Evolutionary conservation across 2,329 filamentous ascomycete genomes (phyloP).

Genomic region (Colletotrichum liaoningense): DNA sequence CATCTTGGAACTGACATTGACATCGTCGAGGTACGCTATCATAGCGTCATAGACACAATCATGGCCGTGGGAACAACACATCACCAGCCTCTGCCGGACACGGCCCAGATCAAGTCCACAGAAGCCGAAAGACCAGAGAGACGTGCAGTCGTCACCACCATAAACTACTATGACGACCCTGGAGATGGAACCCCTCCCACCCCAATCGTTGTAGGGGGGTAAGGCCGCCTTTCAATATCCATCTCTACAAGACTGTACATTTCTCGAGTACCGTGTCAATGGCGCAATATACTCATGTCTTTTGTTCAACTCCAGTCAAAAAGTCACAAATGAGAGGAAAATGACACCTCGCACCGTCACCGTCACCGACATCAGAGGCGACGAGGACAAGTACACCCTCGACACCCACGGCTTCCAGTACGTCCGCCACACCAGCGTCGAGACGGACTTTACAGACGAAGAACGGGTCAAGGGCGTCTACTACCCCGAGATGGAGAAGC

Average conservation of each 20-base stretch:
- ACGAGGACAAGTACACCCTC: constrained; percentile 73
- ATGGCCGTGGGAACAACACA: constrained; percentile 17
- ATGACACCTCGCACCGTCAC: constrained; percentile 67
- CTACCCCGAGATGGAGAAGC: constrained; percentile 35
- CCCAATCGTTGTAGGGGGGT: constrained; percentile 37
- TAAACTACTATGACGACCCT: constrained; percentile 38
- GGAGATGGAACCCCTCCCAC: constrained; percentile 36
- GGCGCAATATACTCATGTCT: constrained; percentile 10
- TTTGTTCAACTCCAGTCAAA: constrained; percentile 35
- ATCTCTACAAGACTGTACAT: background rate
- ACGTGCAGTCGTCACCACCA: constrained; percentile 30
- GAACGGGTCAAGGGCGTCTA: constrained; percentile 60
- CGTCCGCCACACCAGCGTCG: constrained; percentile 61
- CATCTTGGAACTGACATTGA: background rate
- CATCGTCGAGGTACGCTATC: background rate
- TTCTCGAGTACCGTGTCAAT: background rate
- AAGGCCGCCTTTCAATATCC: constrained; percentile 24
- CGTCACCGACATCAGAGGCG: constrained; percentile 67
- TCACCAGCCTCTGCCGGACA: background rate
- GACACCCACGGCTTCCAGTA: constrained; percentile 67
- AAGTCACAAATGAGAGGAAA: constrained; percentile 76
- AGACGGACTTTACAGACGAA: constrained; percentile 66
- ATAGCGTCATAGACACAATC: background rate
- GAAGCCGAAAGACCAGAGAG: background rate
- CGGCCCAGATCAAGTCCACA: background rate